phyloP scores from a whole-genome alignment of 169 alveolate genomes.

The Plasmodium vivax region DNA sequence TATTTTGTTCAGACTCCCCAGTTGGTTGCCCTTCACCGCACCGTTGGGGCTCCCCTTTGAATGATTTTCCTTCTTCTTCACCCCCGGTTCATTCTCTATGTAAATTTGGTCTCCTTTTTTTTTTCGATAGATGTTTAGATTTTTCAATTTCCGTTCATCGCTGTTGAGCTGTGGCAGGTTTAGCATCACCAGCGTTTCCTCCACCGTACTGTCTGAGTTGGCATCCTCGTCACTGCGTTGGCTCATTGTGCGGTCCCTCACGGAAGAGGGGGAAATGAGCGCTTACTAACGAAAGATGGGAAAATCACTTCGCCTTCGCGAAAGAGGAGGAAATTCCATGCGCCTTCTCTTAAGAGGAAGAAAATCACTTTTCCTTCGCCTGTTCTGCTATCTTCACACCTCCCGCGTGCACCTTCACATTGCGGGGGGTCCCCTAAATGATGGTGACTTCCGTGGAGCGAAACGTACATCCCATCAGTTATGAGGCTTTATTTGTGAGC shows the following conservation, averaged over 20 bases:
- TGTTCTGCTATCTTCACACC: background rate
- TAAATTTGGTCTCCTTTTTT: conserved; percentile 30
- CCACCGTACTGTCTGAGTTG: conserved; percentile 57
- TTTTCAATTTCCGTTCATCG: conserved; percentile 44
- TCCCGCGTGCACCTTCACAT: background rate
- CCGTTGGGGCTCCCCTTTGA: background rate
- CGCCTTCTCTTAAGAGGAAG: background rate
- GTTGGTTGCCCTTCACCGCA: background rate
- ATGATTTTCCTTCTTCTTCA: background rate
- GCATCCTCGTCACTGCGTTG: background rate
- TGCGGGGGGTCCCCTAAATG: background rate
- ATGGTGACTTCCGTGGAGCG: background rate
- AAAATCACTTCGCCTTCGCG: no score
- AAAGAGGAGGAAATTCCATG: no score
- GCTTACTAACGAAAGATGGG: no score
- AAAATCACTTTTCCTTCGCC: background rate
- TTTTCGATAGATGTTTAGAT: conserved; percentile 43
- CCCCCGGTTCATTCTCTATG: background rate
- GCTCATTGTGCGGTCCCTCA: background rate
- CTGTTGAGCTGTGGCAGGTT: conserved; percentile 37
- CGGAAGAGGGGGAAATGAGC: background rate
- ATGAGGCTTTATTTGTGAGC: background rate
- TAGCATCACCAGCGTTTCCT: conserved; percentile 71
- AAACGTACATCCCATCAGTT: background rate
- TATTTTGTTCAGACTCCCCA: background rate